A percentile compares a stretch with the other conserved stretches of the same genome.
These are phyloP conservation scores for Paragyromitra xinjiangensis DNA, from an alignment of 495 filamentous ascomycete species.

Conservation along the genomic window DNA sequence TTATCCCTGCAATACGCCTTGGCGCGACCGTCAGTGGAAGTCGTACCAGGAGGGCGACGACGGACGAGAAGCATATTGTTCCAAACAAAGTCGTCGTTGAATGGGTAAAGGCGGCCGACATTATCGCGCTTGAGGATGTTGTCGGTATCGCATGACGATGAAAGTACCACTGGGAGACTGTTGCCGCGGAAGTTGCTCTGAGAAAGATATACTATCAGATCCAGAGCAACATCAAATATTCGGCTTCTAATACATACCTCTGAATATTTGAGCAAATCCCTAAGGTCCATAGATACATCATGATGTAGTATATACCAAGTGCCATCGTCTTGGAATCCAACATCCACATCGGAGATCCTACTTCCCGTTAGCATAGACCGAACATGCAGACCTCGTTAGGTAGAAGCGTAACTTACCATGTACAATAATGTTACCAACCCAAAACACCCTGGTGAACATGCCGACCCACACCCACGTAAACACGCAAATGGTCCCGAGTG, in stretches of 20 bases:
- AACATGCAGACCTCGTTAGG: background rate
- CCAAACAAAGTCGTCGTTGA: constrained; percentile 87
- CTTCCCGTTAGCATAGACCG: constrained; percentile 22
- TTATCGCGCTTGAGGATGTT: constrained; percentile 77
- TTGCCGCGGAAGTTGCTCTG: constrained; percentile 86
- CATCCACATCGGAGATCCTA: constrained; percentile 51
- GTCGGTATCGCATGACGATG: constrained; percentile 84
- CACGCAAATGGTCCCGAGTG: constrained; percentile 75
- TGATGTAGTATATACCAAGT: constrained; percentile 85
- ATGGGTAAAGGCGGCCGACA: constrained; percentile 81
- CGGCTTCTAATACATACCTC: constrained; percentile 56
- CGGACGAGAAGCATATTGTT: constrained; percentile 84
- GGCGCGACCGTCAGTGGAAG: constrained; percentile 87
- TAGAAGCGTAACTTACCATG: constrained; percentile 35
- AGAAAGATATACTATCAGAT: constrained; percentile 23
- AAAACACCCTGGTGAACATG: constrained; percentile 96
- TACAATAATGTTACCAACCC: constrained; percentile 66
- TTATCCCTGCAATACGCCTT: constrained; percentile 67
- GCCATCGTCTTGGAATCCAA: constrained; percentile 84
- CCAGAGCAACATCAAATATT: background rate
- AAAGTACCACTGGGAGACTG: constrained; percentile 98
- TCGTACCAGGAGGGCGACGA: constrained; percentile 80
- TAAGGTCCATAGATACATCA: constrained; percentile 95
- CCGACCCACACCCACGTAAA: constrained; percentile 97
- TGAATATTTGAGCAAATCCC: constrained; percentile 86